phyloP scores from a whole-genome alignment of 192 early-diverging fungal genomes.

The Podila verticillata region DNA sequence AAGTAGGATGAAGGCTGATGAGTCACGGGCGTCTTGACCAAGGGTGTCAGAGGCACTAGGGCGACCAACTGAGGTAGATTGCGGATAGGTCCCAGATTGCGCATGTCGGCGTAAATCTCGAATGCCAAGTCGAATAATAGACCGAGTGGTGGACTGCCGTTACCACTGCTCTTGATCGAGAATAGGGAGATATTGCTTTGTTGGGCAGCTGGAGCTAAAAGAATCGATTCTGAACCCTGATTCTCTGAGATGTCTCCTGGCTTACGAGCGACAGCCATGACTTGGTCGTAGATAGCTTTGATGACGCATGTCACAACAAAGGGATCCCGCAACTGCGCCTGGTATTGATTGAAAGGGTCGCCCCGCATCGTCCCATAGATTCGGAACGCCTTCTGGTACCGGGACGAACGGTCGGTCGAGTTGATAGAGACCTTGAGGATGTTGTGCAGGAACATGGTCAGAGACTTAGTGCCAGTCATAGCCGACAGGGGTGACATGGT shows the following conservation, averaged over 20 bases:
- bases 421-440: constrained; percentile 29
- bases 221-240: no score
- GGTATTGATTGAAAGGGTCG: constrained; percentile 16
- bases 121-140: constrained; percentile 30
- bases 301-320: constrained; percentile 41
- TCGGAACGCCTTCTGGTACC: constrained; percentile 26
- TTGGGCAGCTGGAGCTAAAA: no score
- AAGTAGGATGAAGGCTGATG: not conserved
- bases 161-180: not conserved
- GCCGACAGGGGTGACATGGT: not conserved
- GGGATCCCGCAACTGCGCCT: constrained; percentile 23
- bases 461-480: constrained; percentile 13
- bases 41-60: not conserved
- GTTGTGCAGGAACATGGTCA: constrained; percentile 30
- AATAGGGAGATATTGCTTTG: no score
- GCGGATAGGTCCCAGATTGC: constrained; percentile 27
- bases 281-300: constrained; percentile 31
- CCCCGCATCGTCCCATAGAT: constrained; percentile 30
- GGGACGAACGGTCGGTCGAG: constrained; percentile 26
- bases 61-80: constrained; percentile 10
- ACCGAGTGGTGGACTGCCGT: not conserved
- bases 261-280: not conserved
- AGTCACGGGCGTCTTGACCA: not conserved
- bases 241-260: no score
- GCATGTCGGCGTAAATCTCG: constrained; percentile 39